These are phyloP conservation scores for Stentor roeselii DNA, from an alignment of 73 alveolate species.

Conservation along the genomic window DNA sequence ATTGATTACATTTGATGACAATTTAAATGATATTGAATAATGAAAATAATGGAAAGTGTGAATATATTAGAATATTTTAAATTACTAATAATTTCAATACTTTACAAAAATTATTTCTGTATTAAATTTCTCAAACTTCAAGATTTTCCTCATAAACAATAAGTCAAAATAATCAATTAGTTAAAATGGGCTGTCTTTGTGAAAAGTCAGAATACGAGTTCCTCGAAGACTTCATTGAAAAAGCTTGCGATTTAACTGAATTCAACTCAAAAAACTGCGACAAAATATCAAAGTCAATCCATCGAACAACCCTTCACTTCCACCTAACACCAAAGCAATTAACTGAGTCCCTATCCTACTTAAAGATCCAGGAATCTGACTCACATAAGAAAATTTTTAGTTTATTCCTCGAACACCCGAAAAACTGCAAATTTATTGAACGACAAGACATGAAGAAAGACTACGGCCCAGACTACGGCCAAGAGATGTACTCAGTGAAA, in stretches of 20 bases:
- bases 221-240: background rate
- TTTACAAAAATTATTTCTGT: no score
- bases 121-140: no score
- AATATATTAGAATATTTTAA: no score
- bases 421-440: background rate
- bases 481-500: background rate
- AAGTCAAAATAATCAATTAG: no score
- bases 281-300: background rate
- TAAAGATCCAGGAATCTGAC: background rate
- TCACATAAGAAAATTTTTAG: background rate
- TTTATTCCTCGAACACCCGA: background rate
- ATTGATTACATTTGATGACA: no score
- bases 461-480: background rate
- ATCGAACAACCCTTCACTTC: background rate
- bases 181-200: no score
- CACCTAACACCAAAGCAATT: background rate
- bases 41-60: no score
- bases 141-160: no score
- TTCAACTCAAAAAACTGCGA: background rate
- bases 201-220: background rate
- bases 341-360: background rate
- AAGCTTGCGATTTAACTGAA: background rate
- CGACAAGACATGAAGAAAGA: background rate
- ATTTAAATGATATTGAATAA: no score
- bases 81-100: no score